Evolutionary conservation across 305 asterid genomes (phyloP).

Genomic region (Coffea humblotiana): DNA sequence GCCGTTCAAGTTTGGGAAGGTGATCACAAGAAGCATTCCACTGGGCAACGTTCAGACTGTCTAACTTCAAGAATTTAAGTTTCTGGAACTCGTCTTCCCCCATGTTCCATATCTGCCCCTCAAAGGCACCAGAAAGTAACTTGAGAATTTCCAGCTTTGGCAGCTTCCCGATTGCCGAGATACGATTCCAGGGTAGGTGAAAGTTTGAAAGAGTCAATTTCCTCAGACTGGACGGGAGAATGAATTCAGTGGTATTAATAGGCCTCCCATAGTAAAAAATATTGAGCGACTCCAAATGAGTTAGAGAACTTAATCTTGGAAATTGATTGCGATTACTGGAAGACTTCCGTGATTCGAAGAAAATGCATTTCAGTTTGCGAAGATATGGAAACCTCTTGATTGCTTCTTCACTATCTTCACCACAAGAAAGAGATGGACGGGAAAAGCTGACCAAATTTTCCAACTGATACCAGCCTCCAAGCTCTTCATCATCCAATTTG

Average conservation of each 20-base stretch:
- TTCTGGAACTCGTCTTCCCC: constrained; percentile 11
- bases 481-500: not conserved
- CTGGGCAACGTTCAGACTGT: not conserved
- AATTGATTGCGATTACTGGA: not conserved
- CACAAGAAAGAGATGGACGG: constrained; percentile 12
- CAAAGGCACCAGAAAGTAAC: constrained; percentile 8
- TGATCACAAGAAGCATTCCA: constrained; percentile 16
- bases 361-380: constrained; percentile 14
- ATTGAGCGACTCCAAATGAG: constrained; percentile 8
- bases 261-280: constrained; percentile 5
- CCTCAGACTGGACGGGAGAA: constrained; percentile 12
- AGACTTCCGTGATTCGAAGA: not conserved
- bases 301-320: not conserved
- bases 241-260: not conserved
- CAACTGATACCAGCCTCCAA: not conserved
- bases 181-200: constrained; percentile 8
- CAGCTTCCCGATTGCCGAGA: constrained; percentile 12
- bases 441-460: constrained; percentile 24
- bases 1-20: constrained; percentile 27
- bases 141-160: constrained; percentile 19
- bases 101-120: constrained; percentile 18
- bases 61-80: constrained; percentile 18
- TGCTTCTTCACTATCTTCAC: constrained; percentile 3
- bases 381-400: constrained; percentile 15
- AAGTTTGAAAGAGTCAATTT: constrained; percentile 18